Evolutionary conservation across 768 basidiomycete genomes (phyloP), one percentile per base, ranked within the genome.

Genomic region (Clitopilus passeckerianus): DNA sequence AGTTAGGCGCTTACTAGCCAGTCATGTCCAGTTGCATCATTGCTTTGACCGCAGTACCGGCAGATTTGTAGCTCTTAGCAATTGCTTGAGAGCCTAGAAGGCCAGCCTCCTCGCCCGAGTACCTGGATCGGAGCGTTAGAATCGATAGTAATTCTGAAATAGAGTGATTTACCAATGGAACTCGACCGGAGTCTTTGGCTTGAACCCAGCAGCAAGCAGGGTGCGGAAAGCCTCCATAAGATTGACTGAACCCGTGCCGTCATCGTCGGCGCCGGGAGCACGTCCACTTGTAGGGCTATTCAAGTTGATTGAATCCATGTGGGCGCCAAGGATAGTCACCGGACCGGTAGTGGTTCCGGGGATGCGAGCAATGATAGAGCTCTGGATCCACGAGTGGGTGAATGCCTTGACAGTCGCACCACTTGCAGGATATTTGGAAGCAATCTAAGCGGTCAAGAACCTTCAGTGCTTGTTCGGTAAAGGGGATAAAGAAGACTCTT

Each of bases 91-190:
- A 76, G 37, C 81, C 82, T 54, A 74, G 64, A 12, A 83, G 74
- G 9, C 85, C 85, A 34, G 74, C 76, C 64, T 84, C 83, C 23
- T 80, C 77, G 35, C 72, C 78, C 20, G 78, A 73, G 60, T 60
- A 64, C 60, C 61, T 64, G n/a, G 9, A 35, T 5, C 62, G 64
- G 62, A 24, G n/a, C 20, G 56, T 57, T 43, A 37, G 35, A 6
- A 34, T 34, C 4, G 10, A 34, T 18, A 23, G 56, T 2, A 22
- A n/a, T 37, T 14, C 5, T 1, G 2, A 6, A 10, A 23, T n/a
- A 43, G 16, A 43, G 6, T 16, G 22, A 58, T 60, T 0, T 74
- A 82, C 80, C 79, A 82, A 56, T 81, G 79, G 60, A 80, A 80
- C 57, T 82, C 79, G 33, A 82, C 66, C 20, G 80, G 72, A 27